Evolutionary conservation across 208 protist species (phyloP).

Genomic region (Leishmania tropica): DNA sequence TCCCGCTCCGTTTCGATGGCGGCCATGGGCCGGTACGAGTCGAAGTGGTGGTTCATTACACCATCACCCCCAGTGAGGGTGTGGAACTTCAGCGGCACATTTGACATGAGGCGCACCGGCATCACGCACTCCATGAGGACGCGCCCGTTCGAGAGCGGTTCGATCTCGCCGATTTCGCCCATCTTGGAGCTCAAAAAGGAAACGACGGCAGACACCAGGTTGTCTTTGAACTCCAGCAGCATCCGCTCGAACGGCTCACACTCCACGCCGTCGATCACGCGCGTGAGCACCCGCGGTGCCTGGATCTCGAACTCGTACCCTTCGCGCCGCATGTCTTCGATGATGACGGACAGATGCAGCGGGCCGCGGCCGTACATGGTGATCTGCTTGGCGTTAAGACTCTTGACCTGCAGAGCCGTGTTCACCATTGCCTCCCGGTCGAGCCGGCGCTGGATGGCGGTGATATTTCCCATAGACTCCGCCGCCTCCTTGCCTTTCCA

Average conservation of each 20-base stretch:
- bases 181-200: slow-evolving; percentile 88
- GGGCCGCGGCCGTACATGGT: slow-evolving; percentile 95
- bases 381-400: slow-evolving; percentile 50
- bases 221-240: slow-evolving; percentile 81
- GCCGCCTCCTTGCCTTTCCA: slow-evolving; percentile 92
- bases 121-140: slow-evolving; percentile 88
- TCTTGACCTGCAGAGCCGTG: slow-evolving; percentile 84
- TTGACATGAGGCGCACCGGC: slow-evolving; percentile 87
- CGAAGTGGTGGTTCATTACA: slow-evolving; percentile 90
- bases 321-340: slow-evolving; percentile 98
- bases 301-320: slow-evolving; percentile 97
- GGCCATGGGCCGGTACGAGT: slow-evolving; percentile 79
- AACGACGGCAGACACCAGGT: slow-evolving; percentile 71
- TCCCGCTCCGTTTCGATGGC: slow-evolving; percentile 68
- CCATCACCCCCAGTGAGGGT: slow-evolving; percentile 88
- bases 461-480: slow-evolving; percentile 76
- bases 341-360: slow-evolving; percentile 97
- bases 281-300: slow-evolving; percentile 92
- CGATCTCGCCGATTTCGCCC: slow-evolving; percentile 89
- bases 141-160: slow-evolving; percentile 74
- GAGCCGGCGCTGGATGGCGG: slow-evolving; percentile 72
- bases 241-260: slow-evolving; percentile 90
- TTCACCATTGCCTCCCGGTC: slow-evolving; percentile 95
- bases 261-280: slow-evolving; percentile 71
- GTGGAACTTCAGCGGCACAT: slow-evolving; percentile 85